Conservation (phyloP, 1,284 basidiomycete genomes). For the Ustilago shanxiensis region DNA sequence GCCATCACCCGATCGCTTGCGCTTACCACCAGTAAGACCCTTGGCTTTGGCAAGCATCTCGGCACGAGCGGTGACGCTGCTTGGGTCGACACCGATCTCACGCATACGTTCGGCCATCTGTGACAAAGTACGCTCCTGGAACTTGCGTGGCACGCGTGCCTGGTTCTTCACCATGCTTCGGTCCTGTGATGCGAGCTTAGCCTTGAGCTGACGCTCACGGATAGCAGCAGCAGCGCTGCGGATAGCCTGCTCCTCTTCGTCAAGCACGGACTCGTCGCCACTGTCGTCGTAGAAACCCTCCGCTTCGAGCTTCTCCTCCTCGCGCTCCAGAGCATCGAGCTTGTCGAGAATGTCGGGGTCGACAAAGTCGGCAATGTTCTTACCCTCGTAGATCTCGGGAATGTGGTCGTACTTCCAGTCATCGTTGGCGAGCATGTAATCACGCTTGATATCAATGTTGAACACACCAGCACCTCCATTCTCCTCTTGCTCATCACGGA, state of each 20-base stretch:
- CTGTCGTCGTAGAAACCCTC: conserved; percentile 95
- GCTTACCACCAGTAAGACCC: conserved; percentile 77
- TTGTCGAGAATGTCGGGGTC: conserved; percentile 98
- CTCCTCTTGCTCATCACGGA: conserved; percentile 68
- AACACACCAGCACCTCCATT: conserved; percentile 69
- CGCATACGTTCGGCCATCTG: conserved; percentile 87
- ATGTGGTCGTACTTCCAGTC: conserved; percentile 97
- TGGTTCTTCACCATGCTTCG: conserved; percentile 91
- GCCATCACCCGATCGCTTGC: conserved; percentile 72
- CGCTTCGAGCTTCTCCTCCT: conserved; percentile 91
- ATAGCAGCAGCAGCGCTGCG: conserved; percentile 80
- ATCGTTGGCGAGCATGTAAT: conserved; percentile 88
- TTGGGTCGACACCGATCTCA: conserved; percentile 88
- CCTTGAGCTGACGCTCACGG: conserved; percentile 75
- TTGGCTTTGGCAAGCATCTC: conserved; percentile 83
- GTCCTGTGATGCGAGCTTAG: conserved; percentile 83
- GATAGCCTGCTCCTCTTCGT: conserved; percentile 88
- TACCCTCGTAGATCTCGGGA: conserved; percentile 96
- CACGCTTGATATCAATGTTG: conserved; percentile 74
- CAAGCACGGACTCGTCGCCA: conserved; percentile 81
- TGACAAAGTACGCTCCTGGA: conserved; percentile 83
- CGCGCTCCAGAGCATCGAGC: conserved; percentile 94
- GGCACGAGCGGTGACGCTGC: conserved; percentile 87
- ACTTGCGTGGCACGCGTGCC: conserved; percentile 82
- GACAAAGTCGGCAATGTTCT: conserved; percentile 99